Percentiles rank a stretch among this genome's conserved stretches.
These are phyloP conservation scores for Asterochloris sp. DNA, from an alignment of 139 green algal genomes.

Conservation along the genomic window DNA sequence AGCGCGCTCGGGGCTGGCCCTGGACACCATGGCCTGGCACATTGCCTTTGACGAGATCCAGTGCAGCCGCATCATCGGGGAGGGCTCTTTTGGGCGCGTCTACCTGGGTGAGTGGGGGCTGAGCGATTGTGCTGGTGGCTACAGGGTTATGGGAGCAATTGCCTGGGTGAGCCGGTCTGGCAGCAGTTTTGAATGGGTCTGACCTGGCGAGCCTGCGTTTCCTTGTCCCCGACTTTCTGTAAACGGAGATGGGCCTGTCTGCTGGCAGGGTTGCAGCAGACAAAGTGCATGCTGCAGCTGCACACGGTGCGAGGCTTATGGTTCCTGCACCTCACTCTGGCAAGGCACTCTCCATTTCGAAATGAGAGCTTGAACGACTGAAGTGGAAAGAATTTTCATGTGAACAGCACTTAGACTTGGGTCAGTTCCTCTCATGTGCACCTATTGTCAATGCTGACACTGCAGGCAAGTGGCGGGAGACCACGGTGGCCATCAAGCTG, in stretches of 20 bases:
- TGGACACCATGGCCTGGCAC: slow-evolving; percentile 11
- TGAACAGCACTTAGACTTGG: too few relatives aligned
- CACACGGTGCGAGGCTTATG: too few relatives aligned
- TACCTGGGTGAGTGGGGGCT: slow-evolving; percentile 27
- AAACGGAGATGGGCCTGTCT: too few relatives aligned
- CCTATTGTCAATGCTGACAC: too few relatives aligned
- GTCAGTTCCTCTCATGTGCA: too few relatives aligned
- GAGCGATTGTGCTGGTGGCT: slow-evolving; percentile 11
- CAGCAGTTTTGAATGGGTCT: not conserved
- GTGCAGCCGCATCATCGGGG: slow-evolving; percentile 25
- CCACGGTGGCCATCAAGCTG: slow-evolving; percentile 32
- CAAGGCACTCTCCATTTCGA: too few relatives aligned
- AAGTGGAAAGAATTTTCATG: too few relatives aligned
- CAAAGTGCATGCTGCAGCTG: too few relatives aligned
- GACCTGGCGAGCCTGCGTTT: not conserved
- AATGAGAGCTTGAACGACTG: too few relatives aligned
- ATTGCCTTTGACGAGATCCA: slow-evolving; percentile 14
- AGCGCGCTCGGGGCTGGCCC: not conserved
- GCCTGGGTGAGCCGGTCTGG: slow-evolving; percentile 4
- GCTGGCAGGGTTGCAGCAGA: too few relatives aligned
- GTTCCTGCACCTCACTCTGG: too few relatives aligned
- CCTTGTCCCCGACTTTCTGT: too few relatives aligned
- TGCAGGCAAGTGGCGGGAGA: slow-evolving; percentile 30
- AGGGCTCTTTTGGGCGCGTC: slow-evolving; percentile 26
- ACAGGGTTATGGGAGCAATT: slow-evolving; percentile 3